phyloP scores from a whole-genome alignment of 1,284 basidiomycete genomes.

The Sparassis latifolia region DNA sequence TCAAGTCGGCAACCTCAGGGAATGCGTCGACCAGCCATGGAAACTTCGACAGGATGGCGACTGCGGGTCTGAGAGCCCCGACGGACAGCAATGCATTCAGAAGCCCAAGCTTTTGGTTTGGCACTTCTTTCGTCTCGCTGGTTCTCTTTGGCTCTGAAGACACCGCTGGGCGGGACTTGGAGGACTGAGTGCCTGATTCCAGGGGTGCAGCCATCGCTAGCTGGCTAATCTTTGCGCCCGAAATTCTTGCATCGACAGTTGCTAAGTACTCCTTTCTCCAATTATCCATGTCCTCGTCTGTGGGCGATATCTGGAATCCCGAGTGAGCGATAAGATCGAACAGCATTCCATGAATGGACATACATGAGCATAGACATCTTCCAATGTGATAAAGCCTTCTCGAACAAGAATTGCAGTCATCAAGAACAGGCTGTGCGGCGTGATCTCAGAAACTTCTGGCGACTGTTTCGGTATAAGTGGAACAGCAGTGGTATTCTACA shows the following conservation, averaged over 20 bases:
- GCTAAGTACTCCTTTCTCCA: constrained; percentile 64
- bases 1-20: constrained; percentile 79
- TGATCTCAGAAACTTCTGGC: constrained; percentile 48
- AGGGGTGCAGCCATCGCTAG: constrained; percentile 88
- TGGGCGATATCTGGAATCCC: constrained; percentile 58
- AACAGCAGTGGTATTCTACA: constrained; percentile 9
- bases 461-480: constrained; percentile 29
- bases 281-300: constrained; percentile 69
- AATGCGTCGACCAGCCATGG: constrained; percentile 84
- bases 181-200: constrained; percentile 41
- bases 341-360: constrained; percentile 13
- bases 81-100: constrained; percentile 79
- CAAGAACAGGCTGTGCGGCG: constrained; percentile 74
- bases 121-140: constrained; percentile 42
- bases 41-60: constrained; percentile 77
- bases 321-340: background rate
- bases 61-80: constrained; percentile 74
- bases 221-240: constrained; percentile 69
- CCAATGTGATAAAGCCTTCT: constrained; percentile 78
- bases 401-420: constrained; percentile 86
- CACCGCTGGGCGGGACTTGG: constrained; percentile 20
- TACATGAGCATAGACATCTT: constrained; percentile 86
- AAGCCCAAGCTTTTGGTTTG: constrained; percentile 82
- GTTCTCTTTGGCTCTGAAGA: constrained; percentile 39
- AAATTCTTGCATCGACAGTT: constrained; percentile 59